These are phyloP conservation scores for Hansenula lynferdii DNA, from an alignment of 1,139 yeast species.

Conservation along the genomic window DNA sequence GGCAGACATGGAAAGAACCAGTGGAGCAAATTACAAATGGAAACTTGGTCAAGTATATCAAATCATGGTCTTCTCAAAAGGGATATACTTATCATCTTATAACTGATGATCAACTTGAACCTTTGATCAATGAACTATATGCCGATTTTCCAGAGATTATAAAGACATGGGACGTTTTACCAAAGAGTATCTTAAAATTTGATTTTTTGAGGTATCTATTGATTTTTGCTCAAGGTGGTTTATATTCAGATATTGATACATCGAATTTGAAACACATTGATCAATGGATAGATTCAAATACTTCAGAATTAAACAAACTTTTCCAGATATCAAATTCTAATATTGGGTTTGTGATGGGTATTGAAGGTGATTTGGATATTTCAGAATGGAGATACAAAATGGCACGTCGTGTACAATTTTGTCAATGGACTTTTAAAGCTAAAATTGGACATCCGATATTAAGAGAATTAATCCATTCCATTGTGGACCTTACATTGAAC, in stretches of 20 bases:
- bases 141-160: constrained; percentile 71
- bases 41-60: constrained; percentile 8
- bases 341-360: constrained; percentile 77
- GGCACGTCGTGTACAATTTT: constrained; percentile 68
- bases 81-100: constrained; percentile 66
- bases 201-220: constrained; percentile 87
- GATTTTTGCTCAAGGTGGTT: constrained; percentile 84
- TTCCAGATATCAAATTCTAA: constrained; percentile 1
- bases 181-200: constrained; percentile 72
- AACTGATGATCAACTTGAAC: constrained; percentile 64
- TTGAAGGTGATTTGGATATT: constrained; percentile 89
- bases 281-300: constrained; percentile 50
- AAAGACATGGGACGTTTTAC: constrained; percentile 70
- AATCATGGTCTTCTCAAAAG: constrained; percentile 14
- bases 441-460: constrained; percentile 90
- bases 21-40: constrained; percentile 7
- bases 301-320: background rate
- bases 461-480: constrained; percentile 70
- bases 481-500: constrained; percentile 66
- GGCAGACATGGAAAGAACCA: constrained; percentile 20
- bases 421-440: constrained; percentile 77
- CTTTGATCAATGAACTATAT: constrained; percentile 55
- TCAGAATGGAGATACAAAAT: constrained; percentile 66
- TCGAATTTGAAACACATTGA: constrained; percentile 46
- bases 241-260: constrained; percentile 88